Conservation (phyloP, 176 grass and related monocot species). For the Secale cereale region DNA sequence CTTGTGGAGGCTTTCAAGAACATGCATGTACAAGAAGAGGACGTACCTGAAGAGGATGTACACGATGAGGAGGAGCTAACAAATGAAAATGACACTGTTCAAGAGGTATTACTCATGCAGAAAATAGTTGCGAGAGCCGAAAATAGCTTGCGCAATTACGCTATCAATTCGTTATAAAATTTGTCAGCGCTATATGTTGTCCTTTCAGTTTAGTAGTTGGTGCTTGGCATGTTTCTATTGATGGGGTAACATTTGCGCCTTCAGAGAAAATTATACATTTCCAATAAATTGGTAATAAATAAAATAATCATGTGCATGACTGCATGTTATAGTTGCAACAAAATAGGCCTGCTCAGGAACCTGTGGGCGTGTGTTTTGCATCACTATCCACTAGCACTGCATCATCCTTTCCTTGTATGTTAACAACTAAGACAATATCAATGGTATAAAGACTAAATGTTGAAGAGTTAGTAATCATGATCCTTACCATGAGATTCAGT, state of each 20-base stretch:
- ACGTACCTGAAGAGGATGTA: conserved; percentile 58
- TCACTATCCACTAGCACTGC: background rate
- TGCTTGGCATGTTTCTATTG: background rate
- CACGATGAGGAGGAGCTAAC: conserved; percentile 45
- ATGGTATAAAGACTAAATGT: background rate
- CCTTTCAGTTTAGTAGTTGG: background rate
- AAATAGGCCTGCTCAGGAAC: background rate
- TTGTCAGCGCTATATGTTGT: background rate
- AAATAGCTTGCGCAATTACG: conserved; percentile 8
- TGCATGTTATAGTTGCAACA: background rate
- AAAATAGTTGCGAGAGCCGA: background rate
- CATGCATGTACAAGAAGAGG: conserved; percentile 77
- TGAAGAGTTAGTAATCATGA: background rate
- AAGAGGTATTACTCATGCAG: conserved; percentile 46
- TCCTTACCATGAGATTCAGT: background rate
- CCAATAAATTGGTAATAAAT: background rate
- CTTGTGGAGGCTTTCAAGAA: conserved; percentile 86
- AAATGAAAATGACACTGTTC: conserved; percentile 57
- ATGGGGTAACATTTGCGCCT: background rate
- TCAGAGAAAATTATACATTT: background rate
- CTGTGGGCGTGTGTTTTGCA: background rate
- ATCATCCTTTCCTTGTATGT: background rate
- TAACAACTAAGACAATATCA: background rate
- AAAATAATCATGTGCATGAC: background rate
- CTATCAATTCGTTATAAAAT: background rate